A percentile compares a stretch with the other conserved stretches of the same genome.
These are phyloP conservation scores for Hypericum perforatum DNA, from an alignment of 345 rosid species.

Conservation along the genomic window DNA sequence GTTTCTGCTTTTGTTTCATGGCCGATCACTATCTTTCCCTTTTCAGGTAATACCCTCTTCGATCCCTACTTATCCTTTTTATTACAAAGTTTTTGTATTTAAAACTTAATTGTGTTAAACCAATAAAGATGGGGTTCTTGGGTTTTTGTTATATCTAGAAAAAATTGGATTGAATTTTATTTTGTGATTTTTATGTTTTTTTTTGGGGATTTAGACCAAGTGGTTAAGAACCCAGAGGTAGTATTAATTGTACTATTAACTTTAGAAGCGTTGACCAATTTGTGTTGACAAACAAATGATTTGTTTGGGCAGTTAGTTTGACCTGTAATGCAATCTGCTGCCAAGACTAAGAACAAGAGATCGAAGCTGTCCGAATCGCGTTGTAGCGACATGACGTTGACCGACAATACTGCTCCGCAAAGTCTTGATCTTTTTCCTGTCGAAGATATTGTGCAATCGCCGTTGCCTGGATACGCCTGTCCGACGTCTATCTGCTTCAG, in stretches of 20 bases:
- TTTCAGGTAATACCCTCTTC: slow-evolving; percentile 19
- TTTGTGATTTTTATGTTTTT: too few species aligned
- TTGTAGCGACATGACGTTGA: slow-evolving; percentile 38
- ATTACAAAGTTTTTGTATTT: not conserved
- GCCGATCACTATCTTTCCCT: slow-evolving; percentile 21
- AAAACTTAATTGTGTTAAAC: too few species aligned
- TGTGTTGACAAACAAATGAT: slow-evolving; percentile 8
- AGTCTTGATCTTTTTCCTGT: slow-evolving; percentile 35
- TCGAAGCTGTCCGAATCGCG: slow-evolving; percentile 39
- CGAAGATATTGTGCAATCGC: slow-evolving; percentile 80
- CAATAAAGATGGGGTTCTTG: too few species aligned
- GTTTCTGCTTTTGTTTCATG: slow-evolving; percentile 7
- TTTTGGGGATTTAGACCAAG: too few species aligned
- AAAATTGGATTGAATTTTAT: too few species aligned
- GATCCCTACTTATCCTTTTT: slow-evolving; percentile 4
- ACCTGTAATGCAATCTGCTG: slow-evolving; percentile 52
- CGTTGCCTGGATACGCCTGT: slow-evolving; percentile 77
- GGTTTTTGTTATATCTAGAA: too few species aligned
- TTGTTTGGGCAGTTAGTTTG: slow-evolving; percentile 5
- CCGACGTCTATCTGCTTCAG: slow-evolving; percentile 77
- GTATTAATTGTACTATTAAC: too few species aligned
- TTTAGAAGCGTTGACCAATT: slow-evolving; percentile 12
- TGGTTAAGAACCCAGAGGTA: too few species aligned
- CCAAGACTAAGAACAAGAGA: slow-evolving; percentile 31
- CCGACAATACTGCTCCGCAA: slow-evolving; percentile 32